Base-by-base conservation (phyloP, 2,329 filamentous ascomycete species). In the Onygenales sp. region DNA sequence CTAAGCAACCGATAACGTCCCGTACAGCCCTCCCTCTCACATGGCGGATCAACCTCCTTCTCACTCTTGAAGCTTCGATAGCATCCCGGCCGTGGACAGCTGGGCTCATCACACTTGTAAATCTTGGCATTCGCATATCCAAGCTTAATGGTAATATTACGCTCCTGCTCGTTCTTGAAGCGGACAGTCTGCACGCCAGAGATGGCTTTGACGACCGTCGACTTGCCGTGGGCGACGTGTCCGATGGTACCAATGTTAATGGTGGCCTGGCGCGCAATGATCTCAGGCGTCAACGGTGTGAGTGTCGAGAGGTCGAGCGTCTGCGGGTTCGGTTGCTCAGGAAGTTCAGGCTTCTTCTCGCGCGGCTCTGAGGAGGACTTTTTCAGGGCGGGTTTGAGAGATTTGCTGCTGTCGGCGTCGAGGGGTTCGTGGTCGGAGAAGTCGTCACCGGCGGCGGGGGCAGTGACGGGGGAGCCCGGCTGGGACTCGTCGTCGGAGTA, bases 101-200 rank as follows among this genome's bases (percentile, higher is more conserved):
- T 85, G 52, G 77, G 71, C 74, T 88, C 96, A 74, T 96, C 89
- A 74, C 93, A 98, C 80, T 96, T 88, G 85, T 97, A 98, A 73
- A 98, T 91, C 77, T 98, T 97, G 65, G 93, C 93, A 73, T 98
- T 98, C 71, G 93, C 93, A 73, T 98, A 98, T 70, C 93, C 93
- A 65, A 98, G 83, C 84, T 98, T 98, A 80, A 98, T 98, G 66
- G 93, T 98, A 68, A 98, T 98, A 74, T 98, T 98, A 68, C 93
- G 83, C 77, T 97, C 94, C 75, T 96, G 77, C 77, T 98, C 93
- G 78, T 97, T 98, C 86, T 98, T 98, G 81, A 98, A 98, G 63
- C 93, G 84, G 68, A 98, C 93, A 14, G 93, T 98, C 81, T 98
- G 93, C 59, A 98, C 93, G 58, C 93, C 93, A 1, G 93, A 97